Evolutionary conservation across 1,284 basidiomycete genomes (phyloP), one percentile per base, ranked within the genome.

Genomic region (Phlebopus sp.): DNA sequence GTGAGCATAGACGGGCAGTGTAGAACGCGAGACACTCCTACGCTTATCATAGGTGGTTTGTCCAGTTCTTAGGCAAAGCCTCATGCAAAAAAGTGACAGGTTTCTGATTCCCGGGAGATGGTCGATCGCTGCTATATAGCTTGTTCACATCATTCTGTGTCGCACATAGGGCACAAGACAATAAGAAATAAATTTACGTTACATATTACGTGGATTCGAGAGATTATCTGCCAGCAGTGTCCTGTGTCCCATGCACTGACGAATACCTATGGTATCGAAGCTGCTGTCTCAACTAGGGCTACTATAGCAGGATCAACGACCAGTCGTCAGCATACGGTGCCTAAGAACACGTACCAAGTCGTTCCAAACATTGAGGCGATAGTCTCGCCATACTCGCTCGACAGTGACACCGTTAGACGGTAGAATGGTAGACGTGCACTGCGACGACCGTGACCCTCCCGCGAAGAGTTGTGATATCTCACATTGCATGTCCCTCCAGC

Each of bases 401-500:
- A 86, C 79, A 5, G 74, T 78, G 58, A 86, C 72, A 15, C 83
- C 83, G 49, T 73, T 75, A 37, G 71, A 70, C 18, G 65, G 64
- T 27, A 68, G 63, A 43, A 63, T 46, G 21, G 68, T 59, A 30
- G 63, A 55, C 31, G 67, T 55, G 10, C 61, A 55, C 32, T 56
- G 60, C 47, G 60, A 59, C 36, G 64, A 62, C 55, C 63, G 69
- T 35, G 54, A 55, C 14, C 58, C 67, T 44, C 69, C 67, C 6
- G 74, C 69, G 58, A 84, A 83, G 32, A 85, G 67, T 42, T 77
- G 78, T 27, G 84, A 84, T 46, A 84, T 72, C 30, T 74, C 67
- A 60, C 81, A 84, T 40, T 71, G 74, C 31, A 80, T 72, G 55
- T 86, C 80, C 57, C 81, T 71, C 84, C 84, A 86, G 50, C 79